Evolutionary conservation across 345 rosid species (phyloP).

Genomic region (Kernera saxatilis): DNA sequence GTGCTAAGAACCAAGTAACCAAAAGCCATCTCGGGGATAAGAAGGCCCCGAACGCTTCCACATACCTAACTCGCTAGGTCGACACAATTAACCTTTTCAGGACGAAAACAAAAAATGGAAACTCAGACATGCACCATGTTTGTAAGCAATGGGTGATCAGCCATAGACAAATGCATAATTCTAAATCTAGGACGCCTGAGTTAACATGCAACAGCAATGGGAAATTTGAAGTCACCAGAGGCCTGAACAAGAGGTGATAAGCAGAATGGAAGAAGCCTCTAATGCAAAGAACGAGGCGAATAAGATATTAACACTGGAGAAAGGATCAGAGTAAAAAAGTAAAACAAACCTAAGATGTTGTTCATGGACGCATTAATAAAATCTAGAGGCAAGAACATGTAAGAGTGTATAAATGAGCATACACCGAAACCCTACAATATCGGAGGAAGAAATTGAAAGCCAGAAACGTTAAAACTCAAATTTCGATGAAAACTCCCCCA

Average conservation of each 20-base stretch:
- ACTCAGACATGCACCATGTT: too few species aligned
- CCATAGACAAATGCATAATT: too few species aligned
- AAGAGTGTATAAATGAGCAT: background rate
- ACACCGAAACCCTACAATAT: background rate
- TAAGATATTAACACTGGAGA: background rate
- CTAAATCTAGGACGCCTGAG: too few species aligned
- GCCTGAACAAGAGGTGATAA: background rate
- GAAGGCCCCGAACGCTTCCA: background rate
- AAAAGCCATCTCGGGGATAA: background rate
- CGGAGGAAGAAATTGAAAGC: background rate
- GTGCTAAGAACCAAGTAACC: background rate
- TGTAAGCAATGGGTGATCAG: too few species aligned
- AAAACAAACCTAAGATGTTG: background rate
- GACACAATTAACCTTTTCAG: too few species aligned
- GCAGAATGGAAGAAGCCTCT: background rate
- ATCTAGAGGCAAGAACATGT: background rate
- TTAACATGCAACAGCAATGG: too few species aligned
- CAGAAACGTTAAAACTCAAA: too few species aligned
- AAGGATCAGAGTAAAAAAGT: background rate
- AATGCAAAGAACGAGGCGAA: background rate
- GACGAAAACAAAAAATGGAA: too few species aligned
- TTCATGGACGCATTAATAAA: background rate
- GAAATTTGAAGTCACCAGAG: too few species aligned
- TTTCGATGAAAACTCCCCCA: too few species aligned
- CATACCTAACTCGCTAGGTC: background rate